Conservation (phyloP, 371 early-diverging fungal species). For the Coemansia sp. region DNA sequence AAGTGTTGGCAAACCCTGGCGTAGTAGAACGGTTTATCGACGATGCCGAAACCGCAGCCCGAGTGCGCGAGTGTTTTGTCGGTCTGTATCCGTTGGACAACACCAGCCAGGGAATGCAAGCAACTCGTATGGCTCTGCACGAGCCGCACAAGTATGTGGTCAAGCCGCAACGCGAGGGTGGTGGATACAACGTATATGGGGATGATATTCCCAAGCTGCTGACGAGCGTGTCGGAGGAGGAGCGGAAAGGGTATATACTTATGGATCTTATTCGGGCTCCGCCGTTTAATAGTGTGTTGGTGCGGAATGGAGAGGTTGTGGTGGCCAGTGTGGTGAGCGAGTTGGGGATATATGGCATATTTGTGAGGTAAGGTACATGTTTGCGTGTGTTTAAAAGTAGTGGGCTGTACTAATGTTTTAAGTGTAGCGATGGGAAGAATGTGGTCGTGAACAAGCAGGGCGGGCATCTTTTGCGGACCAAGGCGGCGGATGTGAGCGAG, state of each 20-base stretch:
- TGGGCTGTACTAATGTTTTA: not conserved
- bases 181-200: constrained; percentile 94
- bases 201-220: constrained; percentile 71
- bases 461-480: constrained; percentile 93
- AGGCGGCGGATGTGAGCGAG: constrained; percentile 78
- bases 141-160: constrained; percentile 74
- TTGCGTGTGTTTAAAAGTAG: too few relatives aligned
- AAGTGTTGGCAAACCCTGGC: constrained; percentile 80
- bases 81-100: constrained; percentile 87
- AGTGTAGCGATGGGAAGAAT: constrained; percentile 56
- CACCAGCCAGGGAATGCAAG: constrained; percentile 64
- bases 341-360: constrained; percentile 90
- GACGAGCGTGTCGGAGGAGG: constrained; percentile 57
- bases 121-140: constrained; percentile 65
- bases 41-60: constrained; percentile 57
- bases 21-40: constrained; percentile 73
- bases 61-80: constrained; percentile 77
- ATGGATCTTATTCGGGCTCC: constrained; percentile 90
- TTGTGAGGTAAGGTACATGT: constrained; percentile 59
- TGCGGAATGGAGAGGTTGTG: constrained; percentile 77
- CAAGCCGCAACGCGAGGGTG: constrained; percentile 97
- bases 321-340: constrained; percentile 83
- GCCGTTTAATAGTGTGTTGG: constrained; percentile 66
- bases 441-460: constrained; percentile 75
- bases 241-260: constrained; percentile 82